Evolutionary conservation across 305 asterid genomes (phyloP).

Genomic region (Coffea humblotiana): DNA sequence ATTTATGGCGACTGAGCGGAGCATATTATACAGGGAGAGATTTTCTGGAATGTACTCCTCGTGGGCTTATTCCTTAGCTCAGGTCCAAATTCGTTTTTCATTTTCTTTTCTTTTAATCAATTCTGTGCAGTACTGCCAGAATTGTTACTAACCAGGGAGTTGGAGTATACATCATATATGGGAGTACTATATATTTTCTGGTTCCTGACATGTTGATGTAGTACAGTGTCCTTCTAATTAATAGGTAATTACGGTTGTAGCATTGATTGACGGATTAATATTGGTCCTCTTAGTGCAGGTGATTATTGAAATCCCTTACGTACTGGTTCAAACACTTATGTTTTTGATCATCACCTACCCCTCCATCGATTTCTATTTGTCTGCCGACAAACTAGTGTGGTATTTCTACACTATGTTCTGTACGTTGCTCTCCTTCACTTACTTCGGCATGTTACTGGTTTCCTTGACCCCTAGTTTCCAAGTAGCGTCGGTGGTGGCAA

Average conservation of each 20-base stretch:
- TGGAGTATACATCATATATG: too few relatives aligned
- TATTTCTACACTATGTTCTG: conserved; percentile 52
- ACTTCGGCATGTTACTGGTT: conserved; percentile 54
- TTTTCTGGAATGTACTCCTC: conserved; percentile 26
- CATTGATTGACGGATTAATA: too few relatives aligned
- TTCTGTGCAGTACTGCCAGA: too few relatives aligned
- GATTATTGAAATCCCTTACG: background rate
- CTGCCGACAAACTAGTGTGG: conserved; percentile 55
- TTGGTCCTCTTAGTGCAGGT: background rate
- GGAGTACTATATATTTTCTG: too few relatives aligned
- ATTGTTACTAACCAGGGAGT: too few relatives aligned
- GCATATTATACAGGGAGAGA: conserved; percentile 20
- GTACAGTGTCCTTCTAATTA: too few relatives aligned
- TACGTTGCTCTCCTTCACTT: conserved; percentile 48
- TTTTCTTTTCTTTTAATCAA: too few relatives aligned
- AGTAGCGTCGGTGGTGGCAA: conserved; percentile 31
- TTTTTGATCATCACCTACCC: conserved; percentile 22
- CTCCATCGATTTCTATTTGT: conserved; percentile 53
- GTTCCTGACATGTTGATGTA: too few relatives aligned
- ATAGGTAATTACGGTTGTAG: too few relatives aligned
- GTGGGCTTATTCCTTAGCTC: conserved; percentile 23
- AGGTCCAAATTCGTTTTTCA: conserved; percentile 6
- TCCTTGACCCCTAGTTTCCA: conserved; percentile 51
- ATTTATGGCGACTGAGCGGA: conserved; percentile 14
- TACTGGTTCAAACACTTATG: background rate